Conservation (phyloP, 2,329 filamentous ascomycete genomes). For the Stromatinia cepivora region DNA sequence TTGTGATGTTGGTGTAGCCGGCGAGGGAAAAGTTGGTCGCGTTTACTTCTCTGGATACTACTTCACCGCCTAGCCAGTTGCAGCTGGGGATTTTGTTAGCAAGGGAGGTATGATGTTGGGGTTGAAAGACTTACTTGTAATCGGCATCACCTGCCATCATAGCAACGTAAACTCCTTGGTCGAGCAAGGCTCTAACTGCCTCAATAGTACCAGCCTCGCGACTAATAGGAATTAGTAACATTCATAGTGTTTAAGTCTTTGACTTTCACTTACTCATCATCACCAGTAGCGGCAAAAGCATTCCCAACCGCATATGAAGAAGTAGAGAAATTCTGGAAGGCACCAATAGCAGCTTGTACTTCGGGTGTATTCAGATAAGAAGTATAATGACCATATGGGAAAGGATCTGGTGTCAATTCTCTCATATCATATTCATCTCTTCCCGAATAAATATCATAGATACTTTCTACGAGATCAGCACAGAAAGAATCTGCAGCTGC, state of each 20-base stretch:
- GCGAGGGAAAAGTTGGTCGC: slow-evolving; percentile 53
- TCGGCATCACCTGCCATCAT: slow-evolving; percentile 59
- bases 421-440: slow-evolving; percentile 63
- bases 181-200: slow-evolving; percentile 57
- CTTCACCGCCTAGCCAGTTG: slow-evolving; percentile 71
- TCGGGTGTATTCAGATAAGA: slow-evolving; percentile 58
- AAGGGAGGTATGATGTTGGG: slow-evolving; percentile 46
- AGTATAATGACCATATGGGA: slow-evolving; percentile 55
- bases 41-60: slow-evolving; percentile 60
- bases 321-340: slow-evolving; percentile 57
- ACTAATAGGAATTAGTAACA: slow-evolving; percentile 31
- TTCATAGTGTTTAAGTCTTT: background rate
- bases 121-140: slow-evolving; percentile 45
- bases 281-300: slow-evolving; percentile 51
- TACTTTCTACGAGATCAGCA: slow-evolving; percentile 50
- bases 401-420: slow-evolving; percentile 55
- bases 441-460: slow-evolving; percentile 52
- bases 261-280: slow-evolving; percentile 41
- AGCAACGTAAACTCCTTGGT: slow-evolving; percentile 65
- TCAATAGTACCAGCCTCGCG: slow-evolving; percentile 50
- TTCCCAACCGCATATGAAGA: slow-evolving; percentile 46
- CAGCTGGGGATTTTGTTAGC: slow-evolving; percentile 59
- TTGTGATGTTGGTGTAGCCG: slow-evolving; percentile 69
- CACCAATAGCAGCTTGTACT: slow-evolving; percentile 59
- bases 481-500: slow-evolving; percentile 53